Evolutionary conservation across 768 basidiomycete genomes (phyloP), one percentile per base, ranked within the genome.

Genomic region (Leccinum subgranulosum): DNA sequence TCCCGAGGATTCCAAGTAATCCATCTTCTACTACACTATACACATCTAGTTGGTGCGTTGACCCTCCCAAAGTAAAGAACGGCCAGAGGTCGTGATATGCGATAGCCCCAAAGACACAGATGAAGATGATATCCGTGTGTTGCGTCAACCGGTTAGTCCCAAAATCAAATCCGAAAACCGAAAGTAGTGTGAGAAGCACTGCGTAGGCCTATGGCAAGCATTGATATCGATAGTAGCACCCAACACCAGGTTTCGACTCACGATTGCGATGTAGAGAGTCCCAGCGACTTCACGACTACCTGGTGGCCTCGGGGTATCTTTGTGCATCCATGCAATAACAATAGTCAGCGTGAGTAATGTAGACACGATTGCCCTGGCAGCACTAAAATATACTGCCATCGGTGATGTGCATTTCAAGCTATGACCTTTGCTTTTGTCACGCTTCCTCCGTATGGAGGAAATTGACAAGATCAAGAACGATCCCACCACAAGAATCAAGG

Each of bases 61-160:
- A 31, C 14, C 43, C 41, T 21, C 7, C 45, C 11, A 54, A 55
- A 21, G 31, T 55, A 52, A 55, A 53, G n/a, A 52, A 45, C 14
- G 60, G 60, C 60, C 60, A 59, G 29, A 60, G 23, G 29, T 60
- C 46, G 14, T 17, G 50, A 31, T 49, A 52, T 23, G 54, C 39
- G 34, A 55, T 36, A 9, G 21, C 34, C 29, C 36, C 60, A 52
- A 53, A 60, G 25, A 9, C 51, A 51, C 25, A 29, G 45, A 41
- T 21, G 21, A 53, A 61, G 15, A 60, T 19, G 34, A 53, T 5
- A 39, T 53, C 34, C 15, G 41, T 28, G n/a, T 56, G 54, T 31
- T 69, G 70, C 21, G 75, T 29, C 17, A 60, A 25, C 23, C 36
- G 51, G 6, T 6, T 34, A 48, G 4, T 29, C 49, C 52, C 34